Evolutionary conservation across 306 rosid species (phyloP), one percentile per base, ranked within the genome.

Genomic region (Cicer cuneatum): DNA sequence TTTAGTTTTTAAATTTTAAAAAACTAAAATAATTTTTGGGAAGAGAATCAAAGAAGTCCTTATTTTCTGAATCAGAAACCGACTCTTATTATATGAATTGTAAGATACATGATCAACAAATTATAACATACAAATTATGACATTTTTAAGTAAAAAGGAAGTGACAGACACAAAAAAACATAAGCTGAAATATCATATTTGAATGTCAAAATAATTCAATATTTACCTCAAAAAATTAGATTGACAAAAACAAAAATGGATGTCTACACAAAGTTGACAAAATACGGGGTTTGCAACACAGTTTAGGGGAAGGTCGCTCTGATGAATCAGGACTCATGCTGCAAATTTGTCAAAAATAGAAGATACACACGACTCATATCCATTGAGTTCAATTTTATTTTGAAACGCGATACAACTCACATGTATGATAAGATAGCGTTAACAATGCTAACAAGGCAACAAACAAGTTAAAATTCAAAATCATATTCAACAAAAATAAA

Each of bases 381-480:
- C 3, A 14, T 6, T 5, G 56, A 15, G 10, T 51, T 14, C 21
- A 51, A 7, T 14, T 14, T 51, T 14, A 51, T 15, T 51, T 51
- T 14, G 10, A 49, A 49, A 0, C 1, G 19, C 6, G 14, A 14
- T n/a, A 49, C 56, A 7, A 49, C 56, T 49, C 56, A 1, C 21
- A 49, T 49, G 10, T 7, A 49, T 15, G 1, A 2, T 1, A 49
- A 7, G 9, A 49, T 49, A n/a, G 4, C 1, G 3, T 18, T 19
- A 3, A 54, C 13, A n/a, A 56, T 56, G 7, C 56, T 64, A 75
- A 72, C 39, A 52, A 59, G 38, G 42, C 59, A 74, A 37, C n/a
- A 45, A 45, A 70, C 18, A 69, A 73, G 52, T 37, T 62, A 83
- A 64, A 48, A 51, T 37, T 62, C 85, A 64, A 48, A 51, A 42